phyloP scores from a whole-genome alignment of 2,329 filamentous ascomycete genomes.

The Aspergillus sp. region DNA sequence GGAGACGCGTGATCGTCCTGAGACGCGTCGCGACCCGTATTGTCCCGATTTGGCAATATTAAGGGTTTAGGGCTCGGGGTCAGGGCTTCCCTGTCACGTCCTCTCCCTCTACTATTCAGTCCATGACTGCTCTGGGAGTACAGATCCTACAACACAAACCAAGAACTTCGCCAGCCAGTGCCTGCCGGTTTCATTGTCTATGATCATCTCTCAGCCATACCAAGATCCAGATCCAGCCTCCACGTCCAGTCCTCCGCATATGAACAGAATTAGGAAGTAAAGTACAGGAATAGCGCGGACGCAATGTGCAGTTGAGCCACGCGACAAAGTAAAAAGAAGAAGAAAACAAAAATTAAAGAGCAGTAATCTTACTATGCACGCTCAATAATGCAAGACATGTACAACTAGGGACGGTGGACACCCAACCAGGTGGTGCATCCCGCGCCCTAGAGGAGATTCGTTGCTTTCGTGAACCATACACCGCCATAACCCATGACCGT shows the following conservation, averaged over 20 bases:
- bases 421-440: conserved; percentile 8
- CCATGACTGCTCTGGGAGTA: background rate
- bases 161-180: no score
- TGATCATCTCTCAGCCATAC: background rate
- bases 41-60: conserved; percentile 22
- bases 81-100: background rate
- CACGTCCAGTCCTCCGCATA: background rate
- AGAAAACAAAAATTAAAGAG: conserved; percentile 21
- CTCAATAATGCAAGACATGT: conserved; percentile 36
- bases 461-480: conserved; percentile 39
- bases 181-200: conserved; percentile 13
- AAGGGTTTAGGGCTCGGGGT: conserved; percentile 30
- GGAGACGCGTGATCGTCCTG: conserved; percentile 23
- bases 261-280: conserved; percentile 8
- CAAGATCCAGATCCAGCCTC: conserved; percentile 9
- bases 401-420: conserved; percentile 26
- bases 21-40: conserved; percentile 23
- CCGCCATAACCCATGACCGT: conserved; percentile 25
- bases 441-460: conserved; percentile 23
- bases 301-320: background rate
- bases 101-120: background rate
- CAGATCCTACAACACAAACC: no score
- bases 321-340: conserved; percentile 21
- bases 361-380: conserved; percentile 30
- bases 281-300: conserved; percentile 4